These are phyloP conservation scores for Geotrichum armillariae DNA, from an alignment of 1,139 yeast genomes.

Conservation along the genomic window DNA sequence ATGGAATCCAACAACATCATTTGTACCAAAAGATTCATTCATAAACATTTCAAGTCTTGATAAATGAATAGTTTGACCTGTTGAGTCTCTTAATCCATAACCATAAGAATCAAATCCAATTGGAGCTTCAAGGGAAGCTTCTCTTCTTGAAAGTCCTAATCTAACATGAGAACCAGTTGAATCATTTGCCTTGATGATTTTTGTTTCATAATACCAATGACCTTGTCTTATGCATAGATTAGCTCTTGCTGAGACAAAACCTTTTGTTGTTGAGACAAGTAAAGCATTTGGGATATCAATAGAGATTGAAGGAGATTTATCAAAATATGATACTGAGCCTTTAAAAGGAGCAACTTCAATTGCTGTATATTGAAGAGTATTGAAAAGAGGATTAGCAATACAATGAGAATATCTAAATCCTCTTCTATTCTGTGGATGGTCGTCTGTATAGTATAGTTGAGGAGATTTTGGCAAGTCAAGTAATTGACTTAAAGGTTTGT, in stretches of 20 bases:
- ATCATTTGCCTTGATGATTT: constrained; percentile 46
- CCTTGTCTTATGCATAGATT: constrained; percentile 82
- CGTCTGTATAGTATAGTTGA: constrained; percentile 55
- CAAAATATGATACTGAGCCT: constrained; percentile 68
- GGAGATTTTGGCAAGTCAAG: background rate
- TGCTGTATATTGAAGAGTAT: constrained; percentile 61
- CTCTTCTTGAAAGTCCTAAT: constrained; percentile 78
- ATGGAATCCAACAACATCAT: constrained; percentile 81
- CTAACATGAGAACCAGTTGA: constrained; percentile 59
- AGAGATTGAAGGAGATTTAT: constrained; percentile 62
- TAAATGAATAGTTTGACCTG: constrained; percentile 76
- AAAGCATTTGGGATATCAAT: constrained; percentile 45
- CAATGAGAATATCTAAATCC: constrained; percentile 85
- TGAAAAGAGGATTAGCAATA: constrained; percentile 66
- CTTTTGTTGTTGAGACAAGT: constrained; percentile 55
- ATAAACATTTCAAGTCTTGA: constrained; percentile 63
- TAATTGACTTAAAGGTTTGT: background rate
- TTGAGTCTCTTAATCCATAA: constrained; percentile 80
- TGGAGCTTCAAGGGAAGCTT: constrained; percentile 90
- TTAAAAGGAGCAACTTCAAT: constrained; percentile 71
- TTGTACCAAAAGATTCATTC: constrained; percentile 58
- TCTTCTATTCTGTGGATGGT: constrained; percentile 73
- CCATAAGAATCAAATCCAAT: constrained; percentile 96
- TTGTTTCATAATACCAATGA: constrained; percentile 73
- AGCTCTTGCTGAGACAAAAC: constrained; percentile 81